Base-by-base conservation (phyloP, 495 filamentous ascomycete genomes). In the Penicillium desertorum region DNA sequence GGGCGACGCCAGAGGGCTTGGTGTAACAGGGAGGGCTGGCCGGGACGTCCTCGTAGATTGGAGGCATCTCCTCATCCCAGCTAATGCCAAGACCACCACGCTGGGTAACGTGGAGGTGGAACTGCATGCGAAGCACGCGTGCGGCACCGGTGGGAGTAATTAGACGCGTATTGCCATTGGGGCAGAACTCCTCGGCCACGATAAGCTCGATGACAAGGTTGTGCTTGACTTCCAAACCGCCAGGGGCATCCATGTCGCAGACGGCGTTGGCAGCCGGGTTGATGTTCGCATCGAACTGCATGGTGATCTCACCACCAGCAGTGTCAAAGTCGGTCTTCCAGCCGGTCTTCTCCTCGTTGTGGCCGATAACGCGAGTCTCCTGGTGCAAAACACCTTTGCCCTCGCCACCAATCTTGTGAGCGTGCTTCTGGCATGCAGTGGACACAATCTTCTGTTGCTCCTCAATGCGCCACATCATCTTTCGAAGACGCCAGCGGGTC, bases 51-150 rank as follows among this genome's bases (percentile, higher is more conserved):
- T 94, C 89, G 67, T 99, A 99, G 64, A 93, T 84, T 0, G 94
- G 94, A 36, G 94, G 94, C 70, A 88, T 84, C 74, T 99, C 94
- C 72, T 96, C 91, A 56, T 99, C 94, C 94, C 94, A 99, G 66
- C 86, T 89, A 65, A 99, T 93, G 3, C 94, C 94, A 51, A 98
- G 78, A 2, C 95, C 94, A 17, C 81, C 82, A 36, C 92, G 82
- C 69, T 96, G 89, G 1, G 93, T 97, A 50, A 97, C 77, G 36
- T 83, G 75, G 34, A 91, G 74, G 59, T 81, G 81, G 80, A 97
- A 97, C 65, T 96, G 91, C 87, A 95, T 97, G 54, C 93, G 84
- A 42, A 99, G 77, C 27, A 99, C 92, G 45, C 94, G 84, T 0
- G 94, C 94, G 3, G 90, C 86, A 32, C 94, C 94, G 0, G 94